Percentiles rank a stretch among this genome's conserved stretches.
Conservation (phyloP, 2,329 filamentous ascomycete species). For the Pseudogymnoascus sp. region DNA sequence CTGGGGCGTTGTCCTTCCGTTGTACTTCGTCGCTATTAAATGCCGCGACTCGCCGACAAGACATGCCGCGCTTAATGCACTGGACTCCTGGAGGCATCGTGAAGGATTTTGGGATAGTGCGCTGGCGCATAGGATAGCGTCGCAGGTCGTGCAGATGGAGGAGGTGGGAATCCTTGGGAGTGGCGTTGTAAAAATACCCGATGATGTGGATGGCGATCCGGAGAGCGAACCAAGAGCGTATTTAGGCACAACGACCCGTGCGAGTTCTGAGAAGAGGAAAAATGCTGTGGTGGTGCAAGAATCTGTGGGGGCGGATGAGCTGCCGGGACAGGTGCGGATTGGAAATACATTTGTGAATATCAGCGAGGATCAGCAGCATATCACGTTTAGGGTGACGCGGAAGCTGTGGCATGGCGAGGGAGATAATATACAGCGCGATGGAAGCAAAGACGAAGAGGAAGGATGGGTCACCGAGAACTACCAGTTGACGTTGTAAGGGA, state of each 20-base stretch:
- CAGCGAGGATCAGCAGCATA: constrained; percentile 1
- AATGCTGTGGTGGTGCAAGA: not conserved
- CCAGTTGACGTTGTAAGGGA: not conserved
- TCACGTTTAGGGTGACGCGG: not conserved
- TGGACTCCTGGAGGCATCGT: not conserved
- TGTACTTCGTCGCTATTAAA: constrained; percentile 8
- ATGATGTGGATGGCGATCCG: not conserved
- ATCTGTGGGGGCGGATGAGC: not conserved
- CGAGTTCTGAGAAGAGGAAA: not conserved
- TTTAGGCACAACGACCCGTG: not conserved
- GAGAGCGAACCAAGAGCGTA: not conserved
- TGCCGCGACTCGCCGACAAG: not conserved
- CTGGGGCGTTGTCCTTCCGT: not conserved
- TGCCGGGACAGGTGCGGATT: not conserved
- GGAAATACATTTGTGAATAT: not conserved
- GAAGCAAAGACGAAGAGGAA: not conserved
- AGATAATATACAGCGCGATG: not conserved
- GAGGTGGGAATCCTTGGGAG: not conserved
- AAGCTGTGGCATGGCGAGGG: not conserved
- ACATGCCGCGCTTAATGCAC: not conserved
- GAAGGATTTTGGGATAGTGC: constrained; percentile 11
- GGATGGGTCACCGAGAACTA: not conserved
- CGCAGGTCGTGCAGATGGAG: not conserved
- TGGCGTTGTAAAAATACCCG: not conserved
- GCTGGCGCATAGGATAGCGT: not conserved